Evolutionary conservation across 2,329 filamentous ascomycete species (phyloP).

Genomic region (Aspergillus sp.): DNA sequence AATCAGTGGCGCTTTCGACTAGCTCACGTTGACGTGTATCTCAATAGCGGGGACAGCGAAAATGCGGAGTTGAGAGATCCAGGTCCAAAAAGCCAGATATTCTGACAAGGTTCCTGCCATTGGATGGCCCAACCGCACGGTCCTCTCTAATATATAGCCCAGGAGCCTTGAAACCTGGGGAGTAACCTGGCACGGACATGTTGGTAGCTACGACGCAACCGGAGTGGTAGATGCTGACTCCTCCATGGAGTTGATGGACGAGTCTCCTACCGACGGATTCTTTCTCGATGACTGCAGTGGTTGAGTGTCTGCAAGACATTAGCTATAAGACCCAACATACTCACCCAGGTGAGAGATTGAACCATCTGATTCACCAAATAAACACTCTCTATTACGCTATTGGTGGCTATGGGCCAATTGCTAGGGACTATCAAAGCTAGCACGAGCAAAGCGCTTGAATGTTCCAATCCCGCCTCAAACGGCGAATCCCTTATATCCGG

Average conservation of each 20-base stretch:
- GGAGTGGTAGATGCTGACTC: not conserved
- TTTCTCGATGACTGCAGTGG: not conserved
- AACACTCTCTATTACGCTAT: too few species aligned
- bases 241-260: not conserved
- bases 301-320: not conserved
- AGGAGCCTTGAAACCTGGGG: not conserved
- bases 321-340: too few species aligned
- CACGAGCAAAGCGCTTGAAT: not conserved
- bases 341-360: not conserved
- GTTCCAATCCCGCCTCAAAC: not conserved
- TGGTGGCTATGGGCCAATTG: not conserved
- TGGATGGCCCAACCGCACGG: not conserved
- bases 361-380: not conserved
- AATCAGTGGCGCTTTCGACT: not conserved
- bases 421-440: conserved; percentile 3
- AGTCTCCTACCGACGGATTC: not conserved
- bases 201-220: not conserved
- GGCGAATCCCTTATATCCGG: conserved; percentile 5
- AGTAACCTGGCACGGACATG: not conserved
- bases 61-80: not conserved
- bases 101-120: not conserved
- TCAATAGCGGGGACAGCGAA: not conserved
- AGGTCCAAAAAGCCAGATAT: not conserved
- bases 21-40: not conserved
- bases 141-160: not conserved